Base-by-base conservation (phyloP, 2,329 filamentous ascomycete species). In the Septoria linicola region DNA sequence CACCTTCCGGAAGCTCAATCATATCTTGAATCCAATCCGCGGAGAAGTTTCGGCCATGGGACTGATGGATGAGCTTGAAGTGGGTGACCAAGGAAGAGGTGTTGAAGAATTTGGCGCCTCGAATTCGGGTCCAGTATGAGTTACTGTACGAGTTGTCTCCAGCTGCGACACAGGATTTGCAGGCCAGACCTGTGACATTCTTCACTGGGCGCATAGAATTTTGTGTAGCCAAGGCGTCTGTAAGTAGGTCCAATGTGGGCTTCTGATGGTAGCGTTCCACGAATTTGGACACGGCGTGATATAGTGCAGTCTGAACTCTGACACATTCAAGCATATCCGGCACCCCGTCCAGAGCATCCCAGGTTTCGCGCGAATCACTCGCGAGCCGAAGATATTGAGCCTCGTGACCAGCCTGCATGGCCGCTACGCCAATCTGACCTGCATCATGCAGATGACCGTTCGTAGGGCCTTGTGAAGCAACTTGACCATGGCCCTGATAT, bases 271-370 rank as follows among this genome's bases (percentile, higher is more conserved):
- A 88, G 41, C 74, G 75, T 13, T 77, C 67, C 36, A 76, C 73
- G 62, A 84, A 88, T 30, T 74, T 75, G 48, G 76, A 76, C 49
- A 79, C 74, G 44, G 83, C 70, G 64, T 87, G 82, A 63, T 85
- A 76, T 35, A 91, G 76, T 8, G 87, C 73, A 40, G 82, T 61
- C 53, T 80, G 80, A 13, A 87, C 75, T 58, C 82, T 81, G 40
- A 88, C 75, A 53, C 78, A 79, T 32, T 79, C 78, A 11, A 83
- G 78, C 13, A 89, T 69, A 43, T 83, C 78, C 59, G 80, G 80
- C 55, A 88, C 73, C 2, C 76, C 75, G 6, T 76, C 76, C 2
- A 84, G 78, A 17, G 73, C 70, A 55, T 79, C 78, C 85, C 86
- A 91, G 30, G 85, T 68, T 19, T 82, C 79, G 52, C 80, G 76